These are phyloP conservation scores for Parascedosporium putredinis DNA, from an alignment of 2,329 filamentous ascomycete genomes.

Conservation along the genomic window DNA sequence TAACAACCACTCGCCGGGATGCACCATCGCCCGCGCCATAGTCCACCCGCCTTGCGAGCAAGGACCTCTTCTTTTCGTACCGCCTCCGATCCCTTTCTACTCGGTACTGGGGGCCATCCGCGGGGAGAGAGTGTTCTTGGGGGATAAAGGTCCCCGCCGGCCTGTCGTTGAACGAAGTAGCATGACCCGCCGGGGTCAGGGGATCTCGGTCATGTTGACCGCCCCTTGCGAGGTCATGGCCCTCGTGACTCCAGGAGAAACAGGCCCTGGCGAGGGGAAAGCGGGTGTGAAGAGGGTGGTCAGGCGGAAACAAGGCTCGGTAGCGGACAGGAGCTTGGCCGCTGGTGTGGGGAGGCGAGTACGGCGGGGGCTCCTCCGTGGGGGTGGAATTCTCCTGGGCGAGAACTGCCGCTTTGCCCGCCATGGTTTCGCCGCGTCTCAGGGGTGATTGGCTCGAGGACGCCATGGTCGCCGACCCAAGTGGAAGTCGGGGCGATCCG, in stretches of 20 bases:
- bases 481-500: constrained; percentile 8
- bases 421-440: not conserved
- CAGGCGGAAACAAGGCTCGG: constrained; percentile 47
- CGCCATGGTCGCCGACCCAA: constrained; percentile 12
- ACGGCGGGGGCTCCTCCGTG: constrained; percentile 41
- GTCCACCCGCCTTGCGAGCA: constrained; percentile 45
- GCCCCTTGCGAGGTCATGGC: constrained; percentile 53
- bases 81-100: constrained; percentile 42
- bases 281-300: constrained; percentile 33
- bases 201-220: constrained; percentile 50
- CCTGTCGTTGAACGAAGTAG: constrained; percentile 24
- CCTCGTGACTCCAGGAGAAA: constrained; percentile 51
- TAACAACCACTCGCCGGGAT: constrained; percentile 55
- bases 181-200: constrained; percentile 35
- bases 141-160: constrained; percentile 34
- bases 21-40: constrained; percentile 57
- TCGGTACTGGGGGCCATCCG: constrained; percentile 29
- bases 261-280: constrained; percentile 49
- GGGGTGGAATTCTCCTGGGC: constrained; percentile 9
- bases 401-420: not conserved
- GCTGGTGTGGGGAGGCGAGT: constrained; percentile 36
- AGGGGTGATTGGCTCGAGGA: constrained; percentile 8
- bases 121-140: constrained; percentile 30
- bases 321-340: constrained; percentile 34
- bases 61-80: constrained; percentile 54